A percentile compares a stretch with the other conserved stretches of the same genome.
Evolutionary conservation across 2,329 filamentous ascomycete genomes (phyloP).

Genomic region (Venturia effusa): DNA sequence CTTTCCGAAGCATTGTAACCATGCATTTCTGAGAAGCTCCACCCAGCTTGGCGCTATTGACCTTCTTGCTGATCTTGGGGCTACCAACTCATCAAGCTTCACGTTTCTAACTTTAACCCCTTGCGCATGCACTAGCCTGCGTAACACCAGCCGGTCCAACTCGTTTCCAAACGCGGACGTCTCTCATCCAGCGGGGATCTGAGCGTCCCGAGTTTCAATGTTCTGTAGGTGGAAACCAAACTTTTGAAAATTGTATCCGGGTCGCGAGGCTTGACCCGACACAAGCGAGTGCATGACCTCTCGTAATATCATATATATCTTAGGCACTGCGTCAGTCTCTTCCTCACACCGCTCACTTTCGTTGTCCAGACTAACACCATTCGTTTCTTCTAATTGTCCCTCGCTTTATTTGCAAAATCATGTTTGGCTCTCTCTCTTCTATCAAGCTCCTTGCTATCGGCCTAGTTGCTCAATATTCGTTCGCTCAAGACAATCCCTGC

Average conservation of each 20-base stretch:
- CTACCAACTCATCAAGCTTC: background rate
- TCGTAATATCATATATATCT: background rate
- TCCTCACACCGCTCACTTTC: background rate
- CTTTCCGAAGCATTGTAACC: background rate
- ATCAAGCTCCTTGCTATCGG: slow-evolving; percentile 13
- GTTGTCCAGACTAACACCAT: background rate
- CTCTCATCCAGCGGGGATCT: background rate
- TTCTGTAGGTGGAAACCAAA: background rate
- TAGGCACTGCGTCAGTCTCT: background rate
- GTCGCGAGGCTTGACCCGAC: background rate
- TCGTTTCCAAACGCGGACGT: background rate
- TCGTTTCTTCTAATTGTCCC: background rate
- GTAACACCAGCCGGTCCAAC: background rate
- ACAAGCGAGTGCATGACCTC: background rate
- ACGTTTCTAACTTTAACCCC: background rate
- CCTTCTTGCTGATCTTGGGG: background rate
- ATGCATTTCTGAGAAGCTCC: background rate
- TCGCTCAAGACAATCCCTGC: slow-evolving; percentile 18
- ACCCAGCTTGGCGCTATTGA: background rate
- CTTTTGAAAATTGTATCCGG: background rate
- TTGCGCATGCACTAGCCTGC: background rate
- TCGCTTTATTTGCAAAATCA: background rate
- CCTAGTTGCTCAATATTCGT: slow-evolving; percentile 11
- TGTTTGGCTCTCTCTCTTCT: slow-evolving; percentile 8
- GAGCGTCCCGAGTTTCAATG: background rate